A percentile compares a stretch with the other conserved stretches of the same genome.
phyloP scores from a whole-genome alignment of 805 yeast species.

The Candida nonsorbophila region DNA sequence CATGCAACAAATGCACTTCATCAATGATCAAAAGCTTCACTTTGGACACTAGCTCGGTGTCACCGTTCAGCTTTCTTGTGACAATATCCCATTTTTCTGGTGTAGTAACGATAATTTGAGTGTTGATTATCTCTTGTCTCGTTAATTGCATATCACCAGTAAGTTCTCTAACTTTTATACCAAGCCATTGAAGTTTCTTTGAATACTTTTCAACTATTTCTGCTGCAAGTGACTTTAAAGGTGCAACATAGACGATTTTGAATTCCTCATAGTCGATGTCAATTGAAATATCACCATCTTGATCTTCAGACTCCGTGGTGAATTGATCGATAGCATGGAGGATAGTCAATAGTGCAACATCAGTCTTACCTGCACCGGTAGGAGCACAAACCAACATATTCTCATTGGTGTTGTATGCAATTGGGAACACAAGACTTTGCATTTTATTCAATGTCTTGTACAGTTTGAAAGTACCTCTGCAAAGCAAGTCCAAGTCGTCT shows the following conservation, averaged over 20 bases:
- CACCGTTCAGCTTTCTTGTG: constrained; percentile 88
- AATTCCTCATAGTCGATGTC: constrained; percentile 79
- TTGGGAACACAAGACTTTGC: constrained; percentile 87
- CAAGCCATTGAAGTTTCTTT: constrained; percentile 74
- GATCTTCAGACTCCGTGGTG: constrained; percentile 47
- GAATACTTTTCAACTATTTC: constrained; percentile 91
- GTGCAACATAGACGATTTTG: constrained; percentile 88
- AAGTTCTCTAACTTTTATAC: constrained; percentile 79
- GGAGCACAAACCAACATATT: constrained; percentile 97
- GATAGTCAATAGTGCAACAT: constrained; percentile 79
- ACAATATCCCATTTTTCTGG: constrained; percentile 99
- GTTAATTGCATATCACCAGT: constrained; percentile 87
- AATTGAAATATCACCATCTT: constrained; percentile 38
- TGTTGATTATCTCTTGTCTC: constrained; percentile 65
- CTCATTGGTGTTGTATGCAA: constrained; percentile 89
- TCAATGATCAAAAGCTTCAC: constrained; percentile 86
- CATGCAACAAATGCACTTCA: constrained; percentile 94
- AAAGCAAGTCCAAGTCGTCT: constrained; percentile 63
- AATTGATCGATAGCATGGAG: constrained; percentile 75
- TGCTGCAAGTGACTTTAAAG: constrained; percentile 92
- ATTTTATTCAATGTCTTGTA: constrained; percentile 77
- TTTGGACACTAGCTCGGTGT: constrained; percentile 75
- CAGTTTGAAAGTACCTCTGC: constrained; percentile 78
- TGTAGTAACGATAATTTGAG: constrained; percentile 85
- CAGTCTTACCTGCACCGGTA: constrained; percentile 97